phyloP scores from a whole-genome alignment of 768 basidiomycete species.

The Phylloporus arenicola region DNA sequence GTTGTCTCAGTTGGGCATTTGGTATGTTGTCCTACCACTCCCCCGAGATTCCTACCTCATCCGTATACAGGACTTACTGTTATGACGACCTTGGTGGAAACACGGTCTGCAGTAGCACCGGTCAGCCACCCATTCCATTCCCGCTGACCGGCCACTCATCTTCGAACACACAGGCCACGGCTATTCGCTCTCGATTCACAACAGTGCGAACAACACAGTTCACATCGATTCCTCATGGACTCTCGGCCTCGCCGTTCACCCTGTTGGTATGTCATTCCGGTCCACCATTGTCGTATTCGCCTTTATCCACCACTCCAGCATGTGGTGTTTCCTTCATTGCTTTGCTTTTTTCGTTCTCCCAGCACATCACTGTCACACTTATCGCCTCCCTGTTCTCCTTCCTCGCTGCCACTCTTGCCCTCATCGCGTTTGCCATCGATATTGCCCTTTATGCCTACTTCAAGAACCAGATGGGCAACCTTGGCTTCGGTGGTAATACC shows the following conservation, averaged over 20 bases:
- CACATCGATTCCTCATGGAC: slow-evolving; percentile 60
- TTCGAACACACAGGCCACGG: slow-evolving; percentile 40
- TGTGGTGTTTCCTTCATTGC: slow-evolving; percentile 59
- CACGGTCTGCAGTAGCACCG: slow-evolving; percentile 39
- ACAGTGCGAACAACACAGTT: slow-evolving; percentile 23
- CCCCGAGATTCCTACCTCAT: slow-evolving; percentile 2
- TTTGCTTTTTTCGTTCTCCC: slow-evolving; percentile 55
- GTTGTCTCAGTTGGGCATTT: slow-evolving; percentile 57
- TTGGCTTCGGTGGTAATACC: slow-evolving; percentile 41
- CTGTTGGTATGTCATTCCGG: slow-evolving; percentile 51
- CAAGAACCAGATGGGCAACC: slow-evolving; percentile 50
- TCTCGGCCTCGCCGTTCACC: slow-evolving; percentile 67
- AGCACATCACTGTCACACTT: slow-evolving; percentile 43
- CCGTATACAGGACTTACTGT: slow-evolving; percentile 53
- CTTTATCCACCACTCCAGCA: slow-evolving; percentile 27
- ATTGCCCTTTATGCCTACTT: slow-evolving; percentile 65
- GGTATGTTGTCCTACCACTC: slow-evolving; percentile 37
- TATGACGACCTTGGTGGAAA: slow-evolving; percentile 40
- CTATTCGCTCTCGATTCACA: slow-evolving; percentile 40
- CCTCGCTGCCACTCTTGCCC: slow-evolving; percentile 60
- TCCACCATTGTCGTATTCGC: not conserved
- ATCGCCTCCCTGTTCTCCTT: slow-evolving; percentile 50
- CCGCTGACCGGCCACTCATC: not conserved
- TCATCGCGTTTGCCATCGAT: slow-evolving; percentile 73
- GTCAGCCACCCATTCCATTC: slow-evolving; percentile 27